phyloP scores from a whole-genome alignment of 768 basidiomycete genomes.

The Dioszegia crocea region DNA sequence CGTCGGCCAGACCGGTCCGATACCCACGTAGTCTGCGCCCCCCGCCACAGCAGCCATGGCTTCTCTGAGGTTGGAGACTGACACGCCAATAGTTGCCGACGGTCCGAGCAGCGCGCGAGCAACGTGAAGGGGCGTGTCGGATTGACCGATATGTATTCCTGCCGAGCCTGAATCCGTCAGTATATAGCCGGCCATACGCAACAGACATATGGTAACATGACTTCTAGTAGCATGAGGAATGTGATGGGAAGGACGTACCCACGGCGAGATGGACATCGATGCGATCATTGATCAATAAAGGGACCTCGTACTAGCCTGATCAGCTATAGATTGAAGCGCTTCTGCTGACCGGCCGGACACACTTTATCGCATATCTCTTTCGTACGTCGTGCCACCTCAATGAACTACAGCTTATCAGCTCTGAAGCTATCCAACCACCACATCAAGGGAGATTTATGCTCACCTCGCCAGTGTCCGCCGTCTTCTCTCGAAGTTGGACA shows the following conservation, averaged over 20 bases:
- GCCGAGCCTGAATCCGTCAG: slow-evolving; percentile 44
- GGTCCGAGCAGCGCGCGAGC: slow-evolving; percentile 67
- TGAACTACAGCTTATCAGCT: slow-evolving; percentile 57
- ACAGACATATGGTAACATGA: background rate
- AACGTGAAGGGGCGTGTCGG: slow-evolving; percentile 68
- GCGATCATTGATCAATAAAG: slow-evolving; percentile 64
- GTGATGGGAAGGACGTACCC: slow-evolving; percentile 50
- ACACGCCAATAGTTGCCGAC: slow-evolving; percentile 72
- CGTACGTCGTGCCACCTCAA: slow-evolving; percentile 65
- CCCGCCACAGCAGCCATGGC: slow-evolving; percentile 61
- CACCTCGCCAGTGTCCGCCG: slow-evolving; percentile 73
- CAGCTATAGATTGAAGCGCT: slow-evolving; percentile 19
- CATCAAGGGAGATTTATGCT: slow-evolving; percentile 30
- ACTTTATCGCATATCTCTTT: slow-evolving; percentile 66
- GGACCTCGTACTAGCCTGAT: slow-evolving; percentile 61
- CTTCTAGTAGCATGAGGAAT: no score
- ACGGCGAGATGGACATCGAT: slow-evolving; percentile 80
- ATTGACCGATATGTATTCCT: slow-evolving; percentile 86
- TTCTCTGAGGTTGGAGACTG: slow-evolving; percentile 67
- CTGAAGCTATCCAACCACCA: background rate
- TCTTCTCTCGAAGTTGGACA: slow-evolving; percentile 86
- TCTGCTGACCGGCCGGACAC: slow-evolving; percentile 5
- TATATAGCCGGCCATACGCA: no score
- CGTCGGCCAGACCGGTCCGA: slow-evolving; percentile 79
- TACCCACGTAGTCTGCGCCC: slow-evolving; percentile 78